Evolutionary conservation across 1,284 basidiomycete genomes (phyloP).

Genomic region (Calocybe gambosa): DNA sequence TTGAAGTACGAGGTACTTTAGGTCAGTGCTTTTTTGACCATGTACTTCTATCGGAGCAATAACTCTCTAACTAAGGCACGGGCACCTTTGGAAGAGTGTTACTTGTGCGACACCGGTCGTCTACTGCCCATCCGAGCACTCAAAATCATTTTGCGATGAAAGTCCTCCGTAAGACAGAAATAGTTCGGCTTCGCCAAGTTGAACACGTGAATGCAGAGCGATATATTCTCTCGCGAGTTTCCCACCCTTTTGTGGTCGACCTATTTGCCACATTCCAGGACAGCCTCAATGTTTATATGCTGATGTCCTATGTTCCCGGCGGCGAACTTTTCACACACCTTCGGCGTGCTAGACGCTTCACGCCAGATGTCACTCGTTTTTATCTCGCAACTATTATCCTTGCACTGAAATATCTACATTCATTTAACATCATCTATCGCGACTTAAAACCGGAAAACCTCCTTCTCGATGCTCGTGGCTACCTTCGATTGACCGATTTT

Average conservation of each 20-base stretch:
- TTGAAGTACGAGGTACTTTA: conserved; percentile 73
- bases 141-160: conserved; percentile 87
- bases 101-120: conserved; percentile 64
- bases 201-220: conserved; percentile 98
- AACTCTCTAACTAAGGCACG: conserved; percentile 53
- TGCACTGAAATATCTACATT: conserved; percentile 94
- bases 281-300: conserved; percentile 95
- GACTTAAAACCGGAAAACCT: conserved; percentile 99
- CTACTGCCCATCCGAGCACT: conserved; percentile 37
- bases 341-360: conserved; percentile 90
- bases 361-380: conserved; percentile 97
- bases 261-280: conserved; percentile 97
- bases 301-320: conserved; percentile 97
- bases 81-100: conserved; percentile 93
- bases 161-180: conserved; percentile 87
- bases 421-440: conserved; percentile 97
- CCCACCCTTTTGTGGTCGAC: conserved; percentile 79
- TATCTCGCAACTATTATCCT: conserved; percentile 97
- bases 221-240: conserved; percentile 85
- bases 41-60: not conserved
- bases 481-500: conserved; percentile 96
- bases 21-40: conserved; percentile 38
- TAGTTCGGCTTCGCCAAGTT: conserved; percentile 94
- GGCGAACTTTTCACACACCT: conserved; percentile 96
- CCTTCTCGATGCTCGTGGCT: conserved; percentile 90